Evolutionary conservation across 257 asterid species (phyloP).

Genomic region (Ilex aquifolium): DNA sequence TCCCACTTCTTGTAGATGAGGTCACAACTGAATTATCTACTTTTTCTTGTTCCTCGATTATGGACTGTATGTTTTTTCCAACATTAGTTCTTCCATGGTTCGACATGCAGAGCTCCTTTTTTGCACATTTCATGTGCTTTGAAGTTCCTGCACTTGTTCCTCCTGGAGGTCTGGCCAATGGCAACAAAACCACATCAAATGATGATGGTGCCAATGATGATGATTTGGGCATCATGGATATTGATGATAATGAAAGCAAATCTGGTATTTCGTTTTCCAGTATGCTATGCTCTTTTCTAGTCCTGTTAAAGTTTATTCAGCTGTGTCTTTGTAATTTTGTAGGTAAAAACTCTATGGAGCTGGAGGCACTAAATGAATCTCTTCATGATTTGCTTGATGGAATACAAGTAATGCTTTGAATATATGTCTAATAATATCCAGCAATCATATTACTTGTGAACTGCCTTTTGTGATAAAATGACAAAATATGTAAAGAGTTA

Average conservation of each 20-base stretch:
- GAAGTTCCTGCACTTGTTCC: constrained; percentile 80
- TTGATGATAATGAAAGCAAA: constrained; percentile 40
- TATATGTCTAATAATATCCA: background rate
- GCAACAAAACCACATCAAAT: constrained; percentile 37
- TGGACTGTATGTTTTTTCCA: background rate
- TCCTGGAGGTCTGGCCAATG: constrained; percentile 41
- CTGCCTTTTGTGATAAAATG: too few species aligned
- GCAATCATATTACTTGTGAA: too few species aligned
- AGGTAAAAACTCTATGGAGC: constrained; percentile 58
- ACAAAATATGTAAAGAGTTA: too few species aligned
- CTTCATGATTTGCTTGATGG: constrained; percentile 95
- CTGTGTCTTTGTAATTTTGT: constrained; percentile 17
- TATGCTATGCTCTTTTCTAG: constrained; percentile 9
- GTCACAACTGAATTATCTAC: constrained; percentile 32
- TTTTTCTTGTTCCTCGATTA: constrained; percentile 5
- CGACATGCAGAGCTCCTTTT: constrained; percentile 77
- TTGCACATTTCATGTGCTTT: constrained; percentile 97
- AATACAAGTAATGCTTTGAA: constrained; percentile 53
- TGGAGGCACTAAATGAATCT: constrained; percentile 72
- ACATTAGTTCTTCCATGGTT: constrained; percentile 5
- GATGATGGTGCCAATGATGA: constrained; percentile 51
- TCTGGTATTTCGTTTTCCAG: constrained; percentile 32
- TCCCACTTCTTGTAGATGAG: constrained; percentile 97
- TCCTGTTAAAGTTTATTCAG: constrained; percentile 11
- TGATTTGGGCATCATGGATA: constrained; percentile 65